Evolutionary conservation across 192 early-diverging fungal species (phyloP), one percentile per base, ranked within the genome.

Genomic region (Rhizophagus clarus): DNA sequence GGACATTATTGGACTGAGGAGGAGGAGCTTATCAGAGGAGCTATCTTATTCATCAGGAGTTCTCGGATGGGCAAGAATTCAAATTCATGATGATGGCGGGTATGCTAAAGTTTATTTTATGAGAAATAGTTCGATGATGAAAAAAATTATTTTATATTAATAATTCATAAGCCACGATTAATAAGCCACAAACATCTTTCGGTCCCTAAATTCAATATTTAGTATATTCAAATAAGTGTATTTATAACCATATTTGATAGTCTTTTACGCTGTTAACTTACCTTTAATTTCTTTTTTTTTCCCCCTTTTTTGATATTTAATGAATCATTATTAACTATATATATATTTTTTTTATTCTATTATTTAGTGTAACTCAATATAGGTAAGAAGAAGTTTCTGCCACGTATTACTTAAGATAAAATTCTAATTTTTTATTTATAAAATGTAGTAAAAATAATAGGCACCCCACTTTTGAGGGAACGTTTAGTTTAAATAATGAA

Each of bases 41-140:
- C 80, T 83, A 81, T 82, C 85, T 69, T 66, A 79, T 64, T 84
- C 82, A 69, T 72, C 61, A 61, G 89, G 81, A 70, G 89, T 90
- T 76, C 72, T 86, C 76, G 91, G 84, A 49, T 92, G 86, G 89
- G 91, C 89, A 12, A 83, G 89, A 37, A 81, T 90, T 49, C 77
- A 84, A 32, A 76, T 90, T 66, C 80, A 85, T 24, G 79, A 87
- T 32, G 87, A 86, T 72, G 72, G 74, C 4, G 42, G 76, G 17
- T 34, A 66, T 24, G 28, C 62, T 72, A 81, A 81, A 40, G 74
- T 42, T 47, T 9, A 47, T 45, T 45, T 45, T 45, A 45, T 45
- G 42, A 45, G 11, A 10, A 45, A 45, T 45, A 45, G 24, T 6
- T 62, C 2, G 6, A 62, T 62, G 26, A 62, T 26, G 20, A 68